These are phyloP conservation scores for Eimeria brunetti DNA, from an alignment of 169 alveolate genomes.

Conservation along the genomic window DNA sequence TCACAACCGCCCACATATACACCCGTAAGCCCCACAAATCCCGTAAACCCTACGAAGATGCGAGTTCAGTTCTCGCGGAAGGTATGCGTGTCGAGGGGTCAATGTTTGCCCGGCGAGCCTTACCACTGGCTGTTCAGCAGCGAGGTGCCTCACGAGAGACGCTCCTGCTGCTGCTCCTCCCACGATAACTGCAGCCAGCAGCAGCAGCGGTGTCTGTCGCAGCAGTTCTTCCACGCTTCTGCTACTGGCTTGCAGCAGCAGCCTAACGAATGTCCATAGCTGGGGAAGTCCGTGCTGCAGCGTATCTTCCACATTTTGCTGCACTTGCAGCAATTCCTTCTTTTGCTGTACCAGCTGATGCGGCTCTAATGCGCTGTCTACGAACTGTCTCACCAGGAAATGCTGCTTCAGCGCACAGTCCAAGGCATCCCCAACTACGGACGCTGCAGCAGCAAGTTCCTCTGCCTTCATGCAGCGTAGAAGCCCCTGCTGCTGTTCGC, in stretches of 20 bases:
- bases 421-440: constrained; percentile 28
- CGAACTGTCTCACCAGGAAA: background rate
- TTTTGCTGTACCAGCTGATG: constrained; percentile 14
- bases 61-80: background rate
- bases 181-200: constrained; percentile 22
- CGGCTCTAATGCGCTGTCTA: constrained; percentile 5
- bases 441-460: constrained; percentile 35
- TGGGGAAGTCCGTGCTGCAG: constrained; percentile 22
- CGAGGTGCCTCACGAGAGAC: background rate
- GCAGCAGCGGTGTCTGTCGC: constrained; percentile 44
- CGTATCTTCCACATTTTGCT: constrained; percentile 14
- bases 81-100: background rate
- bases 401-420: background rate
- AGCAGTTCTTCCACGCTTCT: constrained; percentile 47
- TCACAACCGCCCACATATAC: background rate
- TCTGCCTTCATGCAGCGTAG: constrained; percentile 43
- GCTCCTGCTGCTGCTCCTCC: constrained; percentile 57
- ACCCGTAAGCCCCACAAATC: background rate
- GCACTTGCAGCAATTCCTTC: constrained; percentile 7
- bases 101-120: background rate
- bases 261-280: constrained; percentile 25
- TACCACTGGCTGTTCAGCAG: constrained; percentile 33
- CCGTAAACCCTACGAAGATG: background rate
- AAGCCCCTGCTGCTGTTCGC: constrained; percentile 28
- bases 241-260: constrained; percentile 53